phyloP scores from a whole-genome alignment of 495 filamentous ascomycete genomes.

The Penicilliopsis zonata region DNA sequence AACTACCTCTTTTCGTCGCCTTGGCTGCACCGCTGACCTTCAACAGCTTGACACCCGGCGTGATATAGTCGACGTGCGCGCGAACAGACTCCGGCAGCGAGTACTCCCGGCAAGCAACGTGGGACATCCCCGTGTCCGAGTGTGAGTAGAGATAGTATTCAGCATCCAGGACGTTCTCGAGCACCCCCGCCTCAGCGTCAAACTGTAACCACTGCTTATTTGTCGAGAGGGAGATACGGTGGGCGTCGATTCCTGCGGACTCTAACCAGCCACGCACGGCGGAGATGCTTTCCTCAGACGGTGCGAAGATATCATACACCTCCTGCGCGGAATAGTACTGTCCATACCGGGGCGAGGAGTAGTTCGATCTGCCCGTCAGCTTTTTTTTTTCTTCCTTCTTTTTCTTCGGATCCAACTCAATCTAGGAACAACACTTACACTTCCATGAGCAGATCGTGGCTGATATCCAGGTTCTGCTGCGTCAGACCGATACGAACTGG shows the following conservation, averaged over 20 bases:
- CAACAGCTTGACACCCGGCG: slow-evolving; percentile 26
- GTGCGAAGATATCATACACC: slow-evolving; percentile 41
- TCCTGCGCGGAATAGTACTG: slow-evolving; percentile 32
- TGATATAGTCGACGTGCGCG: slow-evolving; percentile 46
- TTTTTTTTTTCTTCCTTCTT: too few relatives aligned
- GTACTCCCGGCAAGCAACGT: slow-evolving; percentile 37
- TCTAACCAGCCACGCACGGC: slow-evolving; percentile 37
- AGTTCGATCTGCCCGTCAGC: slow-evolving; percentile 21
- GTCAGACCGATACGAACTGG: slow-evolving; percentile 44
- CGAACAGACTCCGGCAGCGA: slow-evolving; percentile 37
- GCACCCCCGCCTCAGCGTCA: slow-evolving; percentile 36
- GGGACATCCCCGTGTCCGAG: slow-evolving; percentile 25
- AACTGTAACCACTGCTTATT: slow-evolving; percentile 44
- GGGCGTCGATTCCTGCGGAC: slow-evolving; percentile 30
- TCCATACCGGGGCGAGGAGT: slow-evolving; percentile 38
- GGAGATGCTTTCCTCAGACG: slow-evolving; percentile 25
- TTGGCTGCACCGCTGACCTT: slow-evolving; percentile 11
- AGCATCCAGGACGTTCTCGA: slow-evolving; percentile 43
- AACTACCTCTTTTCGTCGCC: slow-evolving; percentile 9
- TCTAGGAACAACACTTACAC: slow-evolving; percentile 18
- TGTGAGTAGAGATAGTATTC: slow-evolving; percentile 47
- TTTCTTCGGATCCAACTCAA: slow-evolving; percentile 1
- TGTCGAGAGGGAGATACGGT: slow-evolving; percentile 31
- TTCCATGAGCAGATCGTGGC: slow-evolving; percentile 42
- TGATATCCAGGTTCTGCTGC: slow-evolving; percentile 40